Evolutionary conservation across 139 green algal genomes (phyloP).

Genomic region (Tetraselmis striata): DNA sequence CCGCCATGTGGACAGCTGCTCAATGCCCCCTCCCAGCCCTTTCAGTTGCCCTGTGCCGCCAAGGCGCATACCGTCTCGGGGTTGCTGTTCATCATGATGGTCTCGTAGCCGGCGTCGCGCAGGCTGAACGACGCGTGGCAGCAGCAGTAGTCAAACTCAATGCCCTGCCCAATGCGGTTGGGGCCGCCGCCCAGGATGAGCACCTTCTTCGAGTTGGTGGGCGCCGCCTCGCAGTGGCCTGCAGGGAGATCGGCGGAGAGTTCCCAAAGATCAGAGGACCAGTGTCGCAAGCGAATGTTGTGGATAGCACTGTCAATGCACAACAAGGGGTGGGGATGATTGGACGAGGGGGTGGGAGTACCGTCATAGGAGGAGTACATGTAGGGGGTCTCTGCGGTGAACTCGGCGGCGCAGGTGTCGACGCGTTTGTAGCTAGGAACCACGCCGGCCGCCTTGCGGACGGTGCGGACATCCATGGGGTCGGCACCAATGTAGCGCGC

Average conservation of each 20-base stretch:
- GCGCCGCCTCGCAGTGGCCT: slow-evolving; percentile 71
- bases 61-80: slow-evolving; percentile 99
- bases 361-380: slow-evolving; percentile 58
- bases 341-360: no score
- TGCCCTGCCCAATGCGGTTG: slow-evolving; percentile 99
- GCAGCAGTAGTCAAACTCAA: slow-evolving; percentile 99
- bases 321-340: no score
- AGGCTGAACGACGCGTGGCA: slow-evolving; percentile 96
- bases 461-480: slow-evolving; percentile 47
- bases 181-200: slow-evolving; percentile 97
- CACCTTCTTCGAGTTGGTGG: slow-evolving; percentile 74
- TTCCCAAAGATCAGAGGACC: background rate
- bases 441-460: slow-evolving; percentile 64
- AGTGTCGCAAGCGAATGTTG: no score
- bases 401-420: slow-evolving; percentile 98
- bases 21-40: no score
- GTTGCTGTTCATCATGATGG: slow-evolving; percentile 99
- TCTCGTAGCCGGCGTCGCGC: slow-evolving; percentile 84
- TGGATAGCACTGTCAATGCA: no score
- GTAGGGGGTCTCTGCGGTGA: slow-evolving; percentile 96
- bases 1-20: no score
- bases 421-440: slow-evolving; percentile 88
- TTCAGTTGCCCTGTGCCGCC: no score
- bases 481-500: slow-evolving; percentile 33
- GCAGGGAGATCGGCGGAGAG: slow-evolving; percentile 45